Evolutionary conservation across 768 basidiomycete genomes (phyloP).

Genomic region (Pulveroboletus frians): DNA sequence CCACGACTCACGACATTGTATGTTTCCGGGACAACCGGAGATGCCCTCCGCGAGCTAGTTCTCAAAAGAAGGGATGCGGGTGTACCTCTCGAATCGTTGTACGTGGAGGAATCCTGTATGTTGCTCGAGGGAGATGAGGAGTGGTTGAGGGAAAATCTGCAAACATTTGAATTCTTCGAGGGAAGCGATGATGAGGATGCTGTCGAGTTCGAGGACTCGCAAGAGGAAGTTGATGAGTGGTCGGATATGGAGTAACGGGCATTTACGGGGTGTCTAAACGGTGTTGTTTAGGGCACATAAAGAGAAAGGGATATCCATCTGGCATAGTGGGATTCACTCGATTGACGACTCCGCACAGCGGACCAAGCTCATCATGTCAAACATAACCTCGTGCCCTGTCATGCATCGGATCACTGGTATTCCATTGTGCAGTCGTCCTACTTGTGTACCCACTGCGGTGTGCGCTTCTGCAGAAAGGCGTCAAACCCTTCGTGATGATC

Average conservation of each 20-base stretch:
- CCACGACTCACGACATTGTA: conserved; percentile 49
- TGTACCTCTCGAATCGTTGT: conserved; percentile 41
- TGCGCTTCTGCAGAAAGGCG: conserved; percentile 46
- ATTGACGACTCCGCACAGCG: not conserved
- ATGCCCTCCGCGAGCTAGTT: conserved; percentile 42
- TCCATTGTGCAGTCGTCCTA: conserved; percentile 15
- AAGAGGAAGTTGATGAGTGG: conserved; percentile 13
- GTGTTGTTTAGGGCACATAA: not conserved
- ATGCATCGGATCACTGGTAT: not conserved
- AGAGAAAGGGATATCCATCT: not conserved
- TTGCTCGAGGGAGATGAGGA: conserved; percentile 38
- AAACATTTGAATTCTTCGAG: conserved; percentile 52
- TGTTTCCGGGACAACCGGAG: conserved; percentile 41
- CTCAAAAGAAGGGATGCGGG: conserved; percentile 38
- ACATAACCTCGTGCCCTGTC: not conserved
- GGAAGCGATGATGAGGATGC: conserved; percentile 45
- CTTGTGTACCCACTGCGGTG: conserved; percentile 39
- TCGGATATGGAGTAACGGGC: conserved; percentile 6
- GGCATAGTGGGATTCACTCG: not conserved
- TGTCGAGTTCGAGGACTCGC: conserved; percentile 24
- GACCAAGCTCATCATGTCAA: not conserved
- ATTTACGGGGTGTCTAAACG: not conserved
- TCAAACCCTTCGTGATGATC: conserved; percentile 45
- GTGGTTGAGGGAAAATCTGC: conserved; percentile 50
- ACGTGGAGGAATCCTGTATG: conserved; percentile 42